These are phyloP conservation scores for Rhizopus delemar DNA, from an alignment of 371 early-diverging fungal species.

Conservation along the genomic window DNA sequence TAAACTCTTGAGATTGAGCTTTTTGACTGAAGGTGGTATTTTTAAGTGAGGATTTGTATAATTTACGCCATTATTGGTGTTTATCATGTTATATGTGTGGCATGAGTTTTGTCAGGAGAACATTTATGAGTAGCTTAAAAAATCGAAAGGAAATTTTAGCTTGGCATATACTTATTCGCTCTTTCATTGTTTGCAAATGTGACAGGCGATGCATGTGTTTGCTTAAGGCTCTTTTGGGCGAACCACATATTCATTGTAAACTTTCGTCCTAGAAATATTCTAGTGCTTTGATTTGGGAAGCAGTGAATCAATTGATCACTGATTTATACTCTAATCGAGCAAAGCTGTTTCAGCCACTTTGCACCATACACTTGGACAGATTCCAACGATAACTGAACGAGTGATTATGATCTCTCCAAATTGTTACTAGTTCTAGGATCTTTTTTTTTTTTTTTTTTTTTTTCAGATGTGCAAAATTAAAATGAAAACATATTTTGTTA, in stretches of 20 bases:
- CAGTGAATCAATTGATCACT: constrained; percentile 11
- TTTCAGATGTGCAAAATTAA: too few species aligned
- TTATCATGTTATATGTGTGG: too few species aligned
- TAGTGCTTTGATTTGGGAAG: constrained; percentile 1
- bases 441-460: too few species aligned
- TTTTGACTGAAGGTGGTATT: too few species aligned
- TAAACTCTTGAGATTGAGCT: too few species aligned
- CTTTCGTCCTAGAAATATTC: constrained; percentile 8
- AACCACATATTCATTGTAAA: constrained; percentile 12
- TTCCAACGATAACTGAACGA: constrained; percentile 16
- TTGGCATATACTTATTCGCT: too few species aligned
- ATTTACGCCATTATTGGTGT: too few species aligned
- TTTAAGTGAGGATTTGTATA: too few species aligned
- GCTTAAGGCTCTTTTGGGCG: not conserved
- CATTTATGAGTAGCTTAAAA: too few species aligned
- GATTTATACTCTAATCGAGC: constrained; percentile 18
- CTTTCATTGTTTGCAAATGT: constrained; percentile 3
- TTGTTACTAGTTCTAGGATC: constrained; percentile 1
- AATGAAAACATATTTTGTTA: too few species aligned
- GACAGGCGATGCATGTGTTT: constrained; percentile 7
- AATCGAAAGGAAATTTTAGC: too few species aligned
- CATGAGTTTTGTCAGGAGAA: too few species aligned
- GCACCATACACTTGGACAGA: constrained; percentile 7
- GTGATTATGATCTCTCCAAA: constrained; percentile 8
- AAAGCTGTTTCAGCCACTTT: not conserved